phyloP scores from a whole-genome alignment of 2,329 filamentous ascomycete genomes.

The Neopestalotiopsis sp. region DNA sequence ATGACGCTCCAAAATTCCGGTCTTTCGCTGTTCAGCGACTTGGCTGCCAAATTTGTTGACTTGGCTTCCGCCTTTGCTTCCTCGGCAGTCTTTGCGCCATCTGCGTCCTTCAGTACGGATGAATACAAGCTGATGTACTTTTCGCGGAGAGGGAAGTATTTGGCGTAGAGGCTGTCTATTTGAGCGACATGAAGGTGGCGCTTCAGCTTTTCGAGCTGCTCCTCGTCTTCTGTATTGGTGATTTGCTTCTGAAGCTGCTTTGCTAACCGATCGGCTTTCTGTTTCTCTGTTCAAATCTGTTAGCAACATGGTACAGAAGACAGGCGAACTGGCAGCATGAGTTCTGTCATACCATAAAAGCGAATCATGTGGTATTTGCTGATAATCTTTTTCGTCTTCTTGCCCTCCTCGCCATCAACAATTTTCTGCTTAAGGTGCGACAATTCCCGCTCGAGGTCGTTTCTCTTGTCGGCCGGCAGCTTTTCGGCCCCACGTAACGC shows the following conservation, averaged over 20 bases:
- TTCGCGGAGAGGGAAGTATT: constrained; percentile 74
- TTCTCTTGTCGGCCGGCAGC: constrained; percentile 70
- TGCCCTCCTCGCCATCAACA: constrained; percentile 61
- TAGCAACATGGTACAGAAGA: constrained; percentile 19
- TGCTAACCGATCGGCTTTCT: constrained; percentile 71
- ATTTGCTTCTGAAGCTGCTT: constrained; percentile 70
- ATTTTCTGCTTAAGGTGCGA: constrained; percentile 70
- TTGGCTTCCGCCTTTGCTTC: constrained; percentile 45
- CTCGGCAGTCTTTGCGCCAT: constrained; percentile 27
- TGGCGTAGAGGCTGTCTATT: constrained; percentile 78
- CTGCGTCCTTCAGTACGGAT: constrained; percentile 26
- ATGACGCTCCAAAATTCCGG: constrained; percentile 72
- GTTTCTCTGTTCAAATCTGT: constrained; percentile 59
- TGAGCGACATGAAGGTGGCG: constrained; percentile 69
- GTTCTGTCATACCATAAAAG: constrained; percentile 72
- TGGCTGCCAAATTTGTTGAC: constrained; percentile 46
- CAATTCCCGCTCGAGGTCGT: constrained; percentile 76
- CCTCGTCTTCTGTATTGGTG: constrained; percentile 53
- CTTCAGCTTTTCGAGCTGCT: constrained; percentile 58
- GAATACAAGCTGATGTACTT: constrained; percentile 72
- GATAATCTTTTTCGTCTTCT: constrained; percentile 73
- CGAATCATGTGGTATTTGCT: constrained; percentile 82
- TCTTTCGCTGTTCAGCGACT: constrained; percentile 51
- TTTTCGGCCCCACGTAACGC: constrained; percentile 65
- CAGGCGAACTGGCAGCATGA: not conserved